These are phyloP conservation scores for Populus pruinosa DNA, from an alignment of 345 rosid species.

Conservation along the genomic window DNA sequence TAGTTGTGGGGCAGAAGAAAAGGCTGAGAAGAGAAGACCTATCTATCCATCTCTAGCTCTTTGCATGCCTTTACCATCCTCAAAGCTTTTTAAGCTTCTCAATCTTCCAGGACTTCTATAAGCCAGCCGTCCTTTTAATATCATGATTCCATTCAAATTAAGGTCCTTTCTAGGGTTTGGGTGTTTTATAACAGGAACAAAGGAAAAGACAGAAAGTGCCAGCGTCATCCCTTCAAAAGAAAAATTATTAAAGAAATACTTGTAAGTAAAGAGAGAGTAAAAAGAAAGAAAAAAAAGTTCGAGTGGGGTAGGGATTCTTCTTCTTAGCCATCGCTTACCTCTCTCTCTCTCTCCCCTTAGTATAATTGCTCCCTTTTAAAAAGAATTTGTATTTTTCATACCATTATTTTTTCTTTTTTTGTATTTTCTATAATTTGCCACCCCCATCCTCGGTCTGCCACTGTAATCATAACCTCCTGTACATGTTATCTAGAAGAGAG, in stretches of 20 bases:
- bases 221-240: conserved; percentile 32
- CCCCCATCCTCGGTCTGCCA: conserved; percentile 43
- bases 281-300: not conserved
- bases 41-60: conserved; percentile 12
- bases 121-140: conserved; percentile 29
- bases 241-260: conserved; percentile 16
- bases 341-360: not conserved
- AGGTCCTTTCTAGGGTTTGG: conserved; percentile 52
- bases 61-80: conserved; percentile 13
- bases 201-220: conserved; percentile 46
- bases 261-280: not conserved
- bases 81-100: conserved; percentile 21
- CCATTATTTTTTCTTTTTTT: not conserved
- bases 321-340: not conserved
- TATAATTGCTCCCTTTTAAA: not conserved
- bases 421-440: conserved; percentile 16
- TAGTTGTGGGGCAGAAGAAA: conserved; percentile 34
- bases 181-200: conserved; percentile 52
- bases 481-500: conserved; percentile 22
- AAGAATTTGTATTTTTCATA: not conserved
- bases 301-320: conserved; percentile 7
- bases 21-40: conserved; percentile 20
- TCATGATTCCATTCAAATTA: conserved; percentile 41
- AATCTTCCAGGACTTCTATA: conserved; percentile 1
- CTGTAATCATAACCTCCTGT: conserved; percentile 63